phyloP scores from a whole-genome alignment of 441 rosid species.

The Arabidopsis hybrid region DNA sequence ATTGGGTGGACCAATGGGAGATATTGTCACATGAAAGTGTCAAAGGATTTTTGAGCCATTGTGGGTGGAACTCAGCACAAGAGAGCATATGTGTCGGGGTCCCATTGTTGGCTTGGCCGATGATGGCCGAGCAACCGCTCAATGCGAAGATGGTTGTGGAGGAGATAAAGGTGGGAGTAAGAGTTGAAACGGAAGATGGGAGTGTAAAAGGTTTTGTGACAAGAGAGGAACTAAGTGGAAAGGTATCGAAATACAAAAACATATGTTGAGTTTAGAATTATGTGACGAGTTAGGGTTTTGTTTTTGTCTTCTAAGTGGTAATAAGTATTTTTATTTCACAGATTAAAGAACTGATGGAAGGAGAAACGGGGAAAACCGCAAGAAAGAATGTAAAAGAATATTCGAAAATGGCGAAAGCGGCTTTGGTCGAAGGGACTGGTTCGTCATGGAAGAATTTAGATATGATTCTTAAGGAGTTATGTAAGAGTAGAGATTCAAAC shows the following conservation, averaged over 20 bases:
- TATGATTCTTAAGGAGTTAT: conserved; percentile 45
- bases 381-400: conserved; percentile 53
- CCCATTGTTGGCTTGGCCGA: conserved; percentile 78
- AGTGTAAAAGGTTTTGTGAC: conserved; percentile 56
- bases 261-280: not conserved
- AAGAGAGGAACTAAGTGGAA: conserved; percentile 51
- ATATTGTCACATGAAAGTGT: conserved; percentile 65
- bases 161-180: conserved; percentile 64
- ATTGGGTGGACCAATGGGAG: conserved; percentile 77
- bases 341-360: conserved; percentile 71
- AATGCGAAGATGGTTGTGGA: conserved; percentile 74
- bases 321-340: not conserved
- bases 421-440: conserved; percentile 58
- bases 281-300: no score
- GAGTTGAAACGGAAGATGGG: conserved; percentile 61
- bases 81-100: conserved; percentile 75
- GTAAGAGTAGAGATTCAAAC: conserved; percentile 31
- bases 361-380: conserved; percentile 53
- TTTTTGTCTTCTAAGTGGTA: not conserved
- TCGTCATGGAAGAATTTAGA: conserved; percentile 69
- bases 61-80: conserved; percentile 82
- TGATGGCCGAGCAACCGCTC: conserved; percentile 77
- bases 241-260: conserved; percentile 22
- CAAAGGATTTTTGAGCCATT: conserved; percentile 71
- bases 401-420: conserved; percentile 54